Conservation (phyloP, 208 protist species). For the Trypanosoma grayi region DNA sequence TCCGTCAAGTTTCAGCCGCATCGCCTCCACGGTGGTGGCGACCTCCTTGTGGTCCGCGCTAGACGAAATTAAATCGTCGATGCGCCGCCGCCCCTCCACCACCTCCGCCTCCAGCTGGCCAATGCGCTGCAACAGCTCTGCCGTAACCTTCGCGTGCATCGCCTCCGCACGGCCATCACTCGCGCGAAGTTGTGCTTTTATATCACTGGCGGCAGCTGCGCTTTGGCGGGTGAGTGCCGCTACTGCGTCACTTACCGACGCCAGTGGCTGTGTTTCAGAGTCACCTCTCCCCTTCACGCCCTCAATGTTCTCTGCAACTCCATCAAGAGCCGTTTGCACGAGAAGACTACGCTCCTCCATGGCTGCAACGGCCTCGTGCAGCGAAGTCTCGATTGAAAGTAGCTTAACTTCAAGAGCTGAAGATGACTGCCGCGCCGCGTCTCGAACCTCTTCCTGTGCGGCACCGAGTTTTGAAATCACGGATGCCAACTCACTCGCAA, state of each 20-base stretch:
- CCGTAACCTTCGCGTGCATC: background rate
- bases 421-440: conserved; percentile 9
- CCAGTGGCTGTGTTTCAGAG: background rate
- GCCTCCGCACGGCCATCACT: conserved; percentile 1
- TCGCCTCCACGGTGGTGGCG: conserved; percentile 1
- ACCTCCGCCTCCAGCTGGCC: conserved; percentile 10
- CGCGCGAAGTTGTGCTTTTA: conserved; percentile 8
- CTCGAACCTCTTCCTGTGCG: conserved; percentile 19
- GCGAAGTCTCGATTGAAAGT: conserved; percentile 1
- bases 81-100: conserved; percentile 1
- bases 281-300: background rate
- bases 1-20: conserved; percentile 21
- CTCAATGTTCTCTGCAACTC: conserved; percentile 4
- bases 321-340: conserved; percentile 9
- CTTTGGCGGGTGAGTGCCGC: conserved; percentile 4
- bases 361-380: background rate
- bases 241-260: conserved; percentile 8
- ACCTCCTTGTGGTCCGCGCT: conserved; percentile 11
- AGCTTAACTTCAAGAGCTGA: conserved; percentile 13
- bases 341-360: background rate
- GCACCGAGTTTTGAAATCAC: conserved; percentile 17
- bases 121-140: conserved; percentile 8
- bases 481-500: conserved; percentile 6
- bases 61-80: conserved; percentile 21
- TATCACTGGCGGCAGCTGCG: background rate